Base-by-base conservation (phyloP, 306 rosid genomes). In the Pterocarpus macrocarpus region DNA sequence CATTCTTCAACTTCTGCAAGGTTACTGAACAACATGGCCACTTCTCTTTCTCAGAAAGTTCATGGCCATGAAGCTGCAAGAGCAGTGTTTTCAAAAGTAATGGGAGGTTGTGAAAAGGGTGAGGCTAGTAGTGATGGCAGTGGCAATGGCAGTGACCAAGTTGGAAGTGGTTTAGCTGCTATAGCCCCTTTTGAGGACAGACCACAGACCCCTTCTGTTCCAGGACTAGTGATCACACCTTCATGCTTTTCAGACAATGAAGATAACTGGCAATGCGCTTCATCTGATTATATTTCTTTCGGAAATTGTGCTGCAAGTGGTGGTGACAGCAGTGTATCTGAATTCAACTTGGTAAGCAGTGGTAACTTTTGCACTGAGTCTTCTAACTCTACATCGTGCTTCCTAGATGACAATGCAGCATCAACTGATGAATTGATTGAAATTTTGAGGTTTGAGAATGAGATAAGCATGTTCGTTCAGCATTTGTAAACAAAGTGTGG, bases 11-110 rank as follows among this genome's bases (percentile, higher is more conserved):
- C 75, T 67, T 78, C 75, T 55, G 58, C 58, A 7, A n/a, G 56
- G 44, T 5, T 78, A 32, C 61, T 78, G 5, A 78, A 78, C 82
- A 78, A 78, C 50, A 69, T 78, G 82, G 82, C 76, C 47, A 68
- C 75, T 69, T 68, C 69, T 3, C 49, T 78, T 8, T 71, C 69
- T 56, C 75, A 14, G 8, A 67, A 39, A 65, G 52, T 36, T 49
- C 7, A 7, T 3, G 62, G 65, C 55, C 64, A 47, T 64, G 73
- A 36, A 53, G 74, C 81, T 55, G 69, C 58, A 68, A 78, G 47
- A 55, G 68, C 45, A 28, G 11, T 53, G 2, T 65, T 77, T 38
- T 53, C 66, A 30, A 66, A 65, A 41, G 1, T 66, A 39, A 39
- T 12, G 69, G 47, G 53, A 14, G 32, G 67, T 15, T 14, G 34